Conservation (phyloP, 2,329 filamentous ascomycete genomes). For the Davidsoniella neocaledoniae region DNA sequence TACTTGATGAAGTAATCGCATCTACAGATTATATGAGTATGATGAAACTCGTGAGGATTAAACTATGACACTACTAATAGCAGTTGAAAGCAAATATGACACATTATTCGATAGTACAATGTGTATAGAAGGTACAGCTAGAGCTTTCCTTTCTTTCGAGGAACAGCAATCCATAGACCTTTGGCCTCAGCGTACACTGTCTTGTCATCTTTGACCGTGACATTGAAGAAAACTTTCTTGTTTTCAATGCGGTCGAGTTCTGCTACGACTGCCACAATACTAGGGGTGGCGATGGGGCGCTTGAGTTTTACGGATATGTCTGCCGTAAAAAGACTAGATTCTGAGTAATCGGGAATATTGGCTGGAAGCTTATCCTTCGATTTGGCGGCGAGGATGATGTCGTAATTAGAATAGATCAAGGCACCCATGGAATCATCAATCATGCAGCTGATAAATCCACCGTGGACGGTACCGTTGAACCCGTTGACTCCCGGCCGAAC, state of each 20-base stretch:
- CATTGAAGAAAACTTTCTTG: constrained; percentile 13
- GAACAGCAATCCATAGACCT: constrained; percentile 9
- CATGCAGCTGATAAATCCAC: constrained; percentile 15
- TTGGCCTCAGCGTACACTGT: constrained; percentile 1
- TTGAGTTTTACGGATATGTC: constrained; percentile 14
- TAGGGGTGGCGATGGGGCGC: constrained; percentile 13
- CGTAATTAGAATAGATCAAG: constrained; percentile 15
- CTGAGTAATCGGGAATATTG: constrained; percentile 5
- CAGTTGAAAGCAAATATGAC: no score
- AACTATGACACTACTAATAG: no score
- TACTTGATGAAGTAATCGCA: no score
- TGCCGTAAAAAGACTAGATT: constrained; percentile 12
- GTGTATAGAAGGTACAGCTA: not conserved
- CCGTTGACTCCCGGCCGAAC: constrained; percentile 16
- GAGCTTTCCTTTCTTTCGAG: not conserved
- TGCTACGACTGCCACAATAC: constrained; percentile 14
- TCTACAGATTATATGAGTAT: no score
- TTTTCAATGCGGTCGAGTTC: constrained; percentile 12
- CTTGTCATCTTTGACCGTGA: constrained; percentile 11
- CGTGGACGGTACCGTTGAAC: constrained; percentile 17
- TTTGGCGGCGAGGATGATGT: constrained; percentile 10
- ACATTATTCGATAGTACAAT: no score
- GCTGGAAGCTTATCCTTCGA: constrained; percentile 9
- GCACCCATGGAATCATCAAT: constrained; percentile 19
- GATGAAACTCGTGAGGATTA: no score